These are phyloP conservation scores for Epichloe gansuensis DNA, from an alignment of 2,329 filamentous ascomycete species.

Conservation along the genomic window DNA sequence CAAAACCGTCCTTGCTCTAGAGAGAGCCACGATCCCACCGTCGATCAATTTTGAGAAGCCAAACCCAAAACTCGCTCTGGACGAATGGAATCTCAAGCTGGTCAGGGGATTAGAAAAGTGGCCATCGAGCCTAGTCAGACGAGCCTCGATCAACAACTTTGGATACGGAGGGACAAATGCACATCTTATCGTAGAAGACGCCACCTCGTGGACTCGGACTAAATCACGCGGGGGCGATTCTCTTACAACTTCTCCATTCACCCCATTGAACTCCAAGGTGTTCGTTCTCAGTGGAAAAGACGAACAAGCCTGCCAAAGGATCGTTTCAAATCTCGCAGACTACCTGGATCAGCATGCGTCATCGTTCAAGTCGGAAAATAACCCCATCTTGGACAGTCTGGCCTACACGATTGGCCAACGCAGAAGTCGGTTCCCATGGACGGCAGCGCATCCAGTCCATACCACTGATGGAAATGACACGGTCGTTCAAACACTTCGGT, in stretches of 20 bases:
- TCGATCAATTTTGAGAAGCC: conserved; percentile 12
- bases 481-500: no score
- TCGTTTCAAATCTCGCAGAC: background rate
- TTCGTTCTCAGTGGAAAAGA: background rate
- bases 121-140: conserved; percentile 1
- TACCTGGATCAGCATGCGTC: background rate
- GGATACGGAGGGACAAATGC: conserved; percentile 26
- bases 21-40: conserved; percentile 13
- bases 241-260: no score
- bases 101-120: no score
- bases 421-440: no score
- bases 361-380: background rate
- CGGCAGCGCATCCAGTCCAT: no score
- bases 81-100: conserved; percentile 8
- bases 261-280: background rate
- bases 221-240: background rate
- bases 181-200: conserved; percentile 17
- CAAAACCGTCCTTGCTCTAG: conserved; percentile 14
- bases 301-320: background rate
- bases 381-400: background rate
- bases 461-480: no score
- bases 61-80: conserved; percentile 13
- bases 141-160: conserved; percentile 23
- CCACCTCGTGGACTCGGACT: background rate
- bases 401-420: no score